Evolutionary conservation across 1,284 basidiomycete genomes (phyloP).

Genomic region (Cutaneotrichosporon cyanovorans): DNA sequence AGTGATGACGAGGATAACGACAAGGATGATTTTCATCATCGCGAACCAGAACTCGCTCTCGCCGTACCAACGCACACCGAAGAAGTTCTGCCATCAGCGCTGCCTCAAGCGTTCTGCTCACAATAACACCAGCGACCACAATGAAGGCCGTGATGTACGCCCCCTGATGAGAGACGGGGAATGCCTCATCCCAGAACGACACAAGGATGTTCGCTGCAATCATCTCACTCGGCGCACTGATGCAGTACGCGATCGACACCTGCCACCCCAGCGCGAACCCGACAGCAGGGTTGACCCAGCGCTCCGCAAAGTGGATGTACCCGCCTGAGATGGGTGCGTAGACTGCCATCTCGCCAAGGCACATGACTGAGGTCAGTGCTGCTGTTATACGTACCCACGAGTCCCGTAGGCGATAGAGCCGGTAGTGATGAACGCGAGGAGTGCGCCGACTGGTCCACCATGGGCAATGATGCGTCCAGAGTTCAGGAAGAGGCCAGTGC

Average conservation of each 20-base stretch:
- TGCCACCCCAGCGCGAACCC: slow-evolving; percentile 34
- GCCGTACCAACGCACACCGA: slow-evolving; percentile 18
- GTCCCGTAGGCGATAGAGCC: slow-evolving; percentile 25
- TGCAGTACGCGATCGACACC: slow-evolving; percentile 21
- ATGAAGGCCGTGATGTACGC: slow-evolving; percentile 21
- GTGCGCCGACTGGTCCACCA: slow-evolving; percentile 44
- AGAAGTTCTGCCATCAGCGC: too few relatives aligned
- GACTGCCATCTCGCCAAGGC: slow-evolving; percentile 24
- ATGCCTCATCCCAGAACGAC: slow-evolving; percentile 22
- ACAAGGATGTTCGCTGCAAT: slow-evolving; percentile 22
- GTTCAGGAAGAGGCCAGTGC: slow-evolving; percentile 70
- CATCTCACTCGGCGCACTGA: slow-evolving; percentile 23
- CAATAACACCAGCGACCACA: slow-evolving; percentile 10
- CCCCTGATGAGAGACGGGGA: too few relatives aligned
- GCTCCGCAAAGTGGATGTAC: slow-evolving; percentile 25
- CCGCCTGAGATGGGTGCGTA: slow-evolving; percentile 23
- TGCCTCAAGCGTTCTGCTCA: too few relatives aligned
- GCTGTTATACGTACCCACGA: too few relatives aligned
- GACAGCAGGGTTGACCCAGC: slow-evolving; percentile 25
- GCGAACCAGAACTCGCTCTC: slow-evolving; percentile 58
- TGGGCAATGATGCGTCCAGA: slow-evolving; percentile 53
- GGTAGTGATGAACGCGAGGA: slow-evolving; percentile 19
- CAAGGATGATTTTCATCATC: slow-evolving; percentile 66
- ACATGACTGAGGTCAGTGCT: too few relatives aligned
- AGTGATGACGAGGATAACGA: slow-evolving; percentile 52